These are phyloP conservation scores for Hebeloma cylindrosporum DNA, from an alignment of 768 basidiomycete species.

Conservation along the genomic window DNA sequence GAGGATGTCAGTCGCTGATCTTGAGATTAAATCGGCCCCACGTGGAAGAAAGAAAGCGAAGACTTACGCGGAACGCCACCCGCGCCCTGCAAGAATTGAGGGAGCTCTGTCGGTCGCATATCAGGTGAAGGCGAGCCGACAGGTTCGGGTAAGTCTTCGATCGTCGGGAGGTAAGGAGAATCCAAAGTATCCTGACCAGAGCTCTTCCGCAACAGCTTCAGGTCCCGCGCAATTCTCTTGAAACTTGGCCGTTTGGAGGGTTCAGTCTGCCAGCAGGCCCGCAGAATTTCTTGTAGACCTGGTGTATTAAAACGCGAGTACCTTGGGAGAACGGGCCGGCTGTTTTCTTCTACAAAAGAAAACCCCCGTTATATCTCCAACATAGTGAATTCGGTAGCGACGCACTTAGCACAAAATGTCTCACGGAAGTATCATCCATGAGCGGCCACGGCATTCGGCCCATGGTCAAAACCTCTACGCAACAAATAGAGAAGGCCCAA, in stretches of 20 bases:
- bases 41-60: background rate
- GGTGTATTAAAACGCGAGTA: conserved; percentile 39
- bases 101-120: conserved; percentile 28
- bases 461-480: conserved; percentile 65
- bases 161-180: conserved; percentile 19
- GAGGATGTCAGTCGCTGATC: conserved; percentile 14
- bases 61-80: conserved; percentile 19
- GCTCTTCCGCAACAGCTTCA: conserved; percentile 47
- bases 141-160: conserved; percentile 20
- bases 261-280: conserved; percentile 56
- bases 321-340: conserved; percentile 50
- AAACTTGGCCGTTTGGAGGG: conserved; percentile 56
- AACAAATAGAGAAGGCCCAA: conserved; percentile 69
- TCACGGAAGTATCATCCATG: conserved; percentile 51
- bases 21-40: background rate
- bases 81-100: conserved; percentile 19
- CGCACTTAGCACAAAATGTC: conserved; percentile 51
- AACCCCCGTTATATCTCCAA: background rate
- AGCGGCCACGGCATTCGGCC: conserved; percentile 61
- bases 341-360: conserved; percentile 42
- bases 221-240: conserved; percentile 43
- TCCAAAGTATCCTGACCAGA: conserved; percentile 32
- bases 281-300: conserved; percentile 46
- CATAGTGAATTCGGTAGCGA: conserved; percentile 20
- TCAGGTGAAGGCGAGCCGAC: conserved; percentile 30